Evolutionary conservation across 2,329 filamentous ascomycete species (phyloP).

Genomic region (Penicillium sp.): DNA sequence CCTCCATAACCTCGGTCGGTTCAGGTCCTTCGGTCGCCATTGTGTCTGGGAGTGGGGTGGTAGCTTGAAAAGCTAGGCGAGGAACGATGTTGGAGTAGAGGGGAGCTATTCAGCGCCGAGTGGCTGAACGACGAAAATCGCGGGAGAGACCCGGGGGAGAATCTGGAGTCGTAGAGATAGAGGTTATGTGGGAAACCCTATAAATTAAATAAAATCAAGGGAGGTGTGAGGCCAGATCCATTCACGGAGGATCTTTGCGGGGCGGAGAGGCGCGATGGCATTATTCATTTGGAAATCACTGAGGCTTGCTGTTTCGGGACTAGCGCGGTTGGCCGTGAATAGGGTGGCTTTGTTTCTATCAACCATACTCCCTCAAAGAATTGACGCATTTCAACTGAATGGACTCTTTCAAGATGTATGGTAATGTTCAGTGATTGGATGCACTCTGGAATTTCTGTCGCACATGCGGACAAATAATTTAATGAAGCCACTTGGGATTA

Average conservation of each 20-base stretch:
- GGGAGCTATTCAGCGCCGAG: neutral
- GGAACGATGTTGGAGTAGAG: neutral
- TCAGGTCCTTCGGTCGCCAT: conserved; percentile 37
- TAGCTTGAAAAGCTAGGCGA: neutral
- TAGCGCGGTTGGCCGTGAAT: conserved; percentile 13
- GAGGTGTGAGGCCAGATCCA: conserved; percentile 2
- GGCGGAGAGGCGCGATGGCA: conserved; percentile 19
- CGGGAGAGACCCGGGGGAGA: neutral
- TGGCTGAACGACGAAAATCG: neutral
- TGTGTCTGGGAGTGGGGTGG: conserved; percentile 6
- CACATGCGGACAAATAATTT: neutral
- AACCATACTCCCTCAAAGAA: neutral
- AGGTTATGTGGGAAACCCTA: neutral
- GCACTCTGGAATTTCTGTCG: neutral
- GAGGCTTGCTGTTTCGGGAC: conserved; percentile 16
- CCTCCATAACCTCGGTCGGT: conserved; percentile 34
- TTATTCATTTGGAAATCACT: conserved; percentile 10
- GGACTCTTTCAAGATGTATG: neutral
- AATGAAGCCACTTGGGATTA: neutral
- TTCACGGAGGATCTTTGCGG: conserved; percentile 15
- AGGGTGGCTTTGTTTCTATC: neutral
- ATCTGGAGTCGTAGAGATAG: neutral
- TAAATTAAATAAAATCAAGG: neutral
- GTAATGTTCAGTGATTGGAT: neutral
- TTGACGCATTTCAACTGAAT: neutral